phyloP scores from a whole-genome alignment of 2,329 filamentous ascomycete species.

The Xylaria sp. region DNA sequence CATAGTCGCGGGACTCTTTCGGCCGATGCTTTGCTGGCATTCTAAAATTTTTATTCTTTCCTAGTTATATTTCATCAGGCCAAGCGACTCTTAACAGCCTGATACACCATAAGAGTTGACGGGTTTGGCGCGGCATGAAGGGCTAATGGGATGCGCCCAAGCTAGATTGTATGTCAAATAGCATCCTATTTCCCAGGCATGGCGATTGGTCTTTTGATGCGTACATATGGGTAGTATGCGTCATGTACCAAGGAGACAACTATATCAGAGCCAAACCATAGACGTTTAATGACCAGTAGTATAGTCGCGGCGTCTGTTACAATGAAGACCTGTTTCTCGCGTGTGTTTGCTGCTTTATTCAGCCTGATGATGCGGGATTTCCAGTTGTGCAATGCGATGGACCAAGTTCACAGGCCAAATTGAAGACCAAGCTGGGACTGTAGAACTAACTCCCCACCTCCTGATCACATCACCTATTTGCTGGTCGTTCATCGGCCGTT shows the following conservation, averaged over 20 bases:
- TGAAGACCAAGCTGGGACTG: not conserved
- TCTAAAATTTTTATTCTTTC: slow-evolving; percentile 19
- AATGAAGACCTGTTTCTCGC: not conserved
- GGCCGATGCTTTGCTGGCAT: slow-evolving; percentile 14
- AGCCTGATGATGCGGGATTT: not conserved
- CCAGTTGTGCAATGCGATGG: slow-evolving; percentile 5
- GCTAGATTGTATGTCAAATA: slow-evolving; percentile 57
- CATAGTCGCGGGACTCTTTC: slow-evolving; percentile 15
- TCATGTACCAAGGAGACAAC: slow-evolving; percentile 21
- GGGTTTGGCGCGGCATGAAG: slow-evolving; percentile 33
- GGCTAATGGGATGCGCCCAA: slow-evolving; percentile 49
- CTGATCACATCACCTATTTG: not conserved
- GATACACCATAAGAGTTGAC: slow-evolving; percentile 26
- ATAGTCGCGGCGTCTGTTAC: not conserved
- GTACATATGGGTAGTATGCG: slow-evolving; percentile 35
- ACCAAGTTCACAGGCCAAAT: not conserved
- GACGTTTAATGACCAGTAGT: slow-evolving; percentile 4
- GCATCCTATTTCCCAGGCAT: slow-evolving; percentile 53
- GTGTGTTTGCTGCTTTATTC: not conserved
- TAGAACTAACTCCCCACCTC: not conserved
- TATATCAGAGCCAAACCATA: slow-evolving; percentile 1
- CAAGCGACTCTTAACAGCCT: slow-evolving; percentile 8
- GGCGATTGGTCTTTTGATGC: slow-evolving; percentile 45
- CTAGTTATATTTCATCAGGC: slow-evolving; percentile 21
- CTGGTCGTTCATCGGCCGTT: not conserved